Conservation (phyloP, 2,329 filamentous ascomycete species). For the Colletotrichum sojae region DNA sequence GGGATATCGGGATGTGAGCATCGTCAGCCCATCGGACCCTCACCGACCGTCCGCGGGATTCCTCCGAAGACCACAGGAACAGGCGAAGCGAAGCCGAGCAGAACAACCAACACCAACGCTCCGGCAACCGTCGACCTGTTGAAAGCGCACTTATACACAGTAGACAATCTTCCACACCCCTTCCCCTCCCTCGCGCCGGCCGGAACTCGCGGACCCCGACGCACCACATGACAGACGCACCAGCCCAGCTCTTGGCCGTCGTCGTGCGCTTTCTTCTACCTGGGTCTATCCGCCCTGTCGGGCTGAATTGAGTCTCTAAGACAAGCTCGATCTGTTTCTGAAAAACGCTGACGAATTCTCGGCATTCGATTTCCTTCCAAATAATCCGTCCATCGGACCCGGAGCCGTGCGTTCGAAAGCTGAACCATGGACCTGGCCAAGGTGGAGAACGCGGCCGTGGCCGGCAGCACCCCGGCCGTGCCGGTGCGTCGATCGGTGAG, state of each 20-base stretch:
- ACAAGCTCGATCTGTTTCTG: background rate
- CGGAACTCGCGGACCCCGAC: slow-evolving; percentile 10
- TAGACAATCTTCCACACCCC: background rate
- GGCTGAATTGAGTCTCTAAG: background rate
- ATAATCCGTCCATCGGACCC: background rate
- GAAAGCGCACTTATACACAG: background rate
- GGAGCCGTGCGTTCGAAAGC: background rate
- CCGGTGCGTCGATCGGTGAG: slow-evolving; percentile 11
- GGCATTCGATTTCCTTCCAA: background rate
- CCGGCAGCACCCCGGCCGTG: background rate
- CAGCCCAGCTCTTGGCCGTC: background rate
- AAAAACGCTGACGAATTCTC: background rate
- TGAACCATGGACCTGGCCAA: background rate
- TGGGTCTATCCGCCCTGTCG: background rate
- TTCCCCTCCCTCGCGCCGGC: background rate
- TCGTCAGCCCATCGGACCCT: too few relatives aligned
- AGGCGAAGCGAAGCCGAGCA: background rate
- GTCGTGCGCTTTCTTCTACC: background rate
- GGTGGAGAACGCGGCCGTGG: slow-evolving; percentile 6
- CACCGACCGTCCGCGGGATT: too few relatives aligned
- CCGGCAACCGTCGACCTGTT: background rate
- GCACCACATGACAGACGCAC: slow-evolving; percentile 3
- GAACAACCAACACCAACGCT: background rate
- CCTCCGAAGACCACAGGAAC: too few relatives aligned
- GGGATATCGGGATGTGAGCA: too few relatives aligned